phyloP scores from a whole-genome alignment of 164 flowering plant species.

The Piper betle region DNA sequence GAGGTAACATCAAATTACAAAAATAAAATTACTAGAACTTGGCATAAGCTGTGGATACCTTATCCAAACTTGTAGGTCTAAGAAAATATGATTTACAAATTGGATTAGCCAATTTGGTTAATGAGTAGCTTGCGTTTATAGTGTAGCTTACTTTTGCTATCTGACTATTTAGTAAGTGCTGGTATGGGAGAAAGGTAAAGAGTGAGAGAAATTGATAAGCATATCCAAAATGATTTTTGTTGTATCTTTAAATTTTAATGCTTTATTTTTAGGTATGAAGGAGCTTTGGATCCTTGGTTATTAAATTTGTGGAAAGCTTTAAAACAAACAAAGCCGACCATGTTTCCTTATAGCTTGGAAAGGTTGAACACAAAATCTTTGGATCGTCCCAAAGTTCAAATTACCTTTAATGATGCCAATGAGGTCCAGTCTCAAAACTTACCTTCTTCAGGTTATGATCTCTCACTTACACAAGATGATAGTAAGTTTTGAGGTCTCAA shows the following conservation, averaged over 20 bases:
- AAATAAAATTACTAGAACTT: too few relatives aligned
- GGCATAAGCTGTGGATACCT: too few relatives aligned
- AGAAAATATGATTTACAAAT: too few relatives aligned
- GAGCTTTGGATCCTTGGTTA: constrained; percentile 95
- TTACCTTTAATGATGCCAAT: constrained; percentile 41
- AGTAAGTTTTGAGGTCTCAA: not conserved
- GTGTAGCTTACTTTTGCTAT: too few relatives aligned
- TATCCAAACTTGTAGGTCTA: too few relatives aligned
- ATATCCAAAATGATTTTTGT: not conserved
- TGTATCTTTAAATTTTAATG: not conserved
- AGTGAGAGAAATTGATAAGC: not conserved
- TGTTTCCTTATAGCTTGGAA: constrained; percentile 47
- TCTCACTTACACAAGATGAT: not conserved
- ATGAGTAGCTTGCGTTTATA: too few relatives aligned
- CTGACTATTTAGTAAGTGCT: too few relatives aligned
- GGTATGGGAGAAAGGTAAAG: too few relatives aligned
- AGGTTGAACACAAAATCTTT: constrained; percentile 23
- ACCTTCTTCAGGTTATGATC: constrained; percentile 32
- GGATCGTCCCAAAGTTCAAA: constrained; percentile 51
- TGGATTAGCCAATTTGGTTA: too few relatives aligned
- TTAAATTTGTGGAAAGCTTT: constrained; percentile 61
- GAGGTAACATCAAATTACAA: too few relatives aligned
- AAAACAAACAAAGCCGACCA: constrained; percentile 30
- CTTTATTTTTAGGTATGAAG: constrained; percentile 61
- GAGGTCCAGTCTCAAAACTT: constrained; percentile 17